These are phyloP conservation scores for Powellomyces hirtus DNA, from an alignment of 192 early-diverging fungal genomes.

Conservation along the genomic window DNA sequence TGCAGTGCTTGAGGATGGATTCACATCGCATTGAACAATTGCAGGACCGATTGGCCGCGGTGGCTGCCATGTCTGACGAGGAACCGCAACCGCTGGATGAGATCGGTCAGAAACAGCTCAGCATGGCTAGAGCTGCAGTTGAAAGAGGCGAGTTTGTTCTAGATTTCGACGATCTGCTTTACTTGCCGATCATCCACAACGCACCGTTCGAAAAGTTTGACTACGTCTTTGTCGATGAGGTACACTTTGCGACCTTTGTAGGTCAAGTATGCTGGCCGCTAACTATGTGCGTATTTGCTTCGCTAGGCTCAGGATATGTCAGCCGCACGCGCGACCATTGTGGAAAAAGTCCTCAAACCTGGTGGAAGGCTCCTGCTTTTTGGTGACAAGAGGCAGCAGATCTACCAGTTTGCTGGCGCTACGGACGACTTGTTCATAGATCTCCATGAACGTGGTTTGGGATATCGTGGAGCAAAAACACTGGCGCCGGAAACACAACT, in stretches of 20 bases:
- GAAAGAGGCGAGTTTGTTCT: not conserved
- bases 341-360: not conserved
- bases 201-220: slow-evolving; percentile 12
- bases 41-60: not conserved
- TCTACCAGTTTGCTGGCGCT: slow-evolving; percentile 25
- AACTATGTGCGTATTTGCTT: not conserved
- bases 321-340: slow-evolving; percentile 5
- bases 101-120: not conserved
- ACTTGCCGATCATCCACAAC: slow-evolving; percentile 16
- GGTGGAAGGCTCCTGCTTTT: slow-evolving; percentile 15
- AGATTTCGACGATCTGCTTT: slow-evolving; percentile 29
- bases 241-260: too few species aligned
- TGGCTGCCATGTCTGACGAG: not conserved
- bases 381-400: slow-evolving; percentile 20
- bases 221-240: slow-evolving; percentile 26
- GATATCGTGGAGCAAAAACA: too few species aligned
- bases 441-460: not conserved
- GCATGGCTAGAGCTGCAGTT: not conserved
- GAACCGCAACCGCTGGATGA: not conserved
- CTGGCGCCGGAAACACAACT: not conserved
- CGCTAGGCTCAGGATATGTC: slow-evolving; percentile 33
- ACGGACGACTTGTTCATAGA: not conserved
- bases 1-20: not conserved
- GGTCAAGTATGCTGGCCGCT: too few species aligned
- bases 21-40: not conserved